Percentiles rank a stretch among this genome's conserved stretches.
These are phyloP conservation scores for Penicillium sp. DNA, from an alignment of 2,329 filamentous ascomycete genomes.

Conservation along the genomic window DNA sequence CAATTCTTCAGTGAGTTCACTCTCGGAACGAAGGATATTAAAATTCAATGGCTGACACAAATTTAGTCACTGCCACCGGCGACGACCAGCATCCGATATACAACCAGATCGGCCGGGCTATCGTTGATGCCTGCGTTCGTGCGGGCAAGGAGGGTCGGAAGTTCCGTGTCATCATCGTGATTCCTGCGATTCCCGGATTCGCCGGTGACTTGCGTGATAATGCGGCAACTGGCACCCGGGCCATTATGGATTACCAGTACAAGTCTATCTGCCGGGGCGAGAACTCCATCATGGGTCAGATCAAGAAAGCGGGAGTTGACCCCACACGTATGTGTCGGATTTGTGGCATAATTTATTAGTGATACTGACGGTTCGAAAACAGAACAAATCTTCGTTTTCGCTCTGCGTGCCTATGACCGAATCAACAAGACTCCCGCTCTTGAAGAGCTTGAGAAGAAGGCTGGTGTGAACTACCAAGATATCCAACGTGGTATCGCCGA, in stretches of 20 bases:
- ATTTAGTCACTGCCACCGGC: constrained; percentile 73
- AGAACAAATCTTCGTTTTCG: constrained; percentile 90
- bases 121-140: constrained; percentile 83
- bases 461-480: constrained; percentile 80
- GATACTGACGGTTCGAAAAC: constrained; percentile 4
- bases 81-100: constrained; percentile 81
- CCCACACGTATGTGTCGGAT: constrained; percentile 49
- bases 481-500: constrained; percentile 85
- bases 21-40: not conserved
- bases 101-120: constrained; percentile 82
- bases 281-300: constrained; percentile 81
- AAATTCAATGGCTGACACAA: not conserved
- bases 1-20: constrained; percentile 79
- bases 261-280: constrained; percentile 91
- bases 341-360: not conserved
- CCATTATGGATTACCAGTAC: constrained; percentile 99
- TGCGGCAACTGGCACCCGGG: constrained; percentile 79
- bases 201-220: constrained; percentile 83
- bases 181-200: constrained; percentile 90
- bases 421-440: constrained; percentile 78
- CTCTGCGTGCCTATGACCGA: constrained; percentile 87
- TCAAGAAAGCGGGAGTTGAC: constrained; percentile 71
- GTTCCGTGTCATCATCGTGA: constrained; percentile 85
- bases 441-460: constrained; percentile 71
- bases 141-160: constrained; percentile 81